Base-by-base conservation (phyloP, 179 eudicot species). In the Amaranthus tricolor region DNA sequence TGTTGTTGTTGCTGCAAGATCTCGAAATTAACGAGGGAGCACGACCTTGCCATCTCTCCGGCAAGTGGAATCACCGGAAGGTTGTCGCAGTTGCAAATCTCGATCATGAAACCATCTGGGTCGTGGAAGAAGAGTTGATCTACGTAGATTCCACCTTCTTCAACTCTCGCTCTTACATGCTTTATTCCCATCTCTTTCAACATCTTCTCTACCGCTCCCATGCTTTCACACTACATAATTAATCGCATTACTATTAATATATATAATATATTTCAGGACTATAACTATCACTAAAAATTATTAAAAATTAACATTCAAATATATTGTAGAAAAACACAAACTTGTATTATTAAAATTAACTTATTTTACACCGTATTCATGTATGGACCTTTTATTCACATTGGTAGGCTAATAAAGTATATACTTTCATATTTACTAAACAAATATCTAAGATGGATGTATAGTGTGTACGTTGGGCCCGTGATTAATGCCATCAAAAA, bases 81-180 rank as follows among this genome's bases (percentile, higher is more conserved):
- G 74, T 88, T 88, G 12, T 93, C 97, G 58, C 98, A 91, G 79
- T 93, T 87, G 84, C 99, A 95, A 3, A 95, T 95, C 78, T 95
- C 99, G 58, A 95, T 83, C 99, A 95, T 95, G 96, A 95, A 95
- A 6, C 99, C 97, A 20, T 95, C 97, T 0, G 99, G 99, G 62
- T 95, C 99, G 43, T 95, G 99, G 84, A 95, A 95, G 85, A 95
- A 95, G 51, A 95, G 83, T 15, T 95, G 99, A 75, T 93, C 99
- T 15, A 95, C 96, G 16, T 80, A 73, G 7, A 95, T 81, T 2
- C 99, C 99, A 0, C 93, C 91, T 87, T 95, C 97, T 59, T 93
- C 96, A 4, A 95, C 99, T 58, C 82, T 49, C 51, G 86, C 90
- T 70, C 88, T 71, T 75, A 83, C 82, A 77, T 83, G 84, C 15